Percentiles rank a stretch among this genome's conserved stretches.
phyloP scores from a whole-genome alignment of 768 basidiomycete genomes.

The Tricholoma bakamatsutake region DNA sequence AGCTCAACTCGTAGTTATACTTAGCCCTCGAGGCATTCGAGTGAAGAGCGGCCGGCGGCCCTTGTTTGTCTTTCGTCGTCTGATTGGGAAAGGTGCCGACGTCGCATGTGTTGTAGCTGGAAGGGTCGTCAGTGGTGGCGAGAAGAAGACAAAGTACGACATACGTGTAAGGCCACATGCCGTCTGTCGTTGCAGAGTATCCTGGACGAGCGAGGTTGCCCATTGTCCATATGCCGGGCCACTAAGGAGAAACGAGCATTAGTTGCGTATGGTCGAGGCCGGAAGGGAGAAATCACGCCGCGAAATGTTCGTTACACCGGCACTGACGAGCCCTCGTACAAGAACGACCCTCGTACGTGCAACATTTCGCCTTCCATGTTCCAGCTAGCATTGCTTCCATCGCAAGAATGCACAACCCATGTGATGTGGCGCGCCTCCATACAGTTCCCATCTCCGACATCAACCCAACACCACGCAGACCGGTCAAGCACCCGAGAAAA shows the following conservation, averaged over 20 bases:
- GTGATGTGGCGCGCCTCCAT: too few relatives aligned
- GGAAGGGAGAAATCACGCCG: too few relatives aligned
- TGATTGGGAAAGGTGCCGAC: slow-evolving; percentile 77
- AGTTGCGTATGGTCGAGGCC: too few relatives aligned
- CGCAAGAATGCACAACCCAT: too few relatives aligned
- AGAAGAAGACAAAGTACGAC: slow-evolving; percentile 15
- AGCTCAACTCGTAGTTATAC: slow-evolving; percentile 62
- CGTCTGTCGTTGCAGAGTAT: slow-evolving; percentile 74
- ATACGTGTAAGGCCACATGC: slow-evolving; percentile 78
- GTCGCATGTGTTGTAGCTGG: slow-evolving; percentile 62
- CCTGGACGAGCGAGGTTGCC: slow-evolving; percentile 84
- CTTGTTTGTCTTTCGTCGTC: slow-evolving; percentile 40
- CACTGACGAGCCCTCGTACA: too few relatives aligned
- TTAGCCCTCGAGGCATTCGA: slow-evolving; percentile 40
- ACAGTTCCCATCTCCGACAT: neutral
- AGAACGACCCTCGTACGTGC: too few relatives aligned
- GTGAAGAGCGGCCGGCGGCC: slow-evolving; percentile 57
- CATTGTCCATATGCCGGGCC: slow-evolving; percentile 88
- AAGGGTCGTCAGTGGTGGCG: neutral
- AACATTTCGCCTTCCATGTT: too few relatives aligned
- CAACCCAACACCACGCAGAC: neutral
- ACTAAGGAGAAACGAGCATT: slow-evolving; percentile 30
- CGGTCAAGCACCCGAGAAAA: too few relatives aligned
- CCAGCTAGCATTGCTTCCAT: too few relatives aligned
- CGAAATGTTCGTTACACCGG: too few relatives aligned